Base-by-base conservation (phyloP, 164 flowering plant genomes). In the Warburgia ugandensis region DNA sequence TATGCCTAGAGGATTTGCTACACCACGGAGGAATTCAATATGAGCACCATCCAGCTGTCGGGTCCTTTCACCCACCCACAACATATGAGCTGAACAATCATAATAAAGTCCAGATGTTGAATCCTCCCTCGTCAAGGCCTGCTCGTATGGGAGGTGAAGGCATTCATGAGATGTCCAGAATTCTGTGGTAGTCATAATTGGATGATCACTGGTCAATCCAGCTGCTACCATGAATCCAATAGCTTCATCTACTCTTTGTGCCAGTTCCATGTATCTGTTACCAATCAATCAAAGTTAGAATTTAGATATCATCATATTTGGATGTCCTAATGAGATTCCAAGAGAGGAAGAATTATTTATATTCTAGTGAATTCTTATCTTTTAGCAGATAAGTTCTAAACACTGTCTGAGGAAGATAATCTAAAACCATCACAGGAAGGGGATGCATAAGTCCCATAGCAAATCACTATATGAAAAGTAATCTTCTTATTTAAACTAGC, bases 41-140 rank as follows among this genome's bases (percentile, higher is more conserved):
- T 69, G 77, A 2, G 77, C 74, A 16, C 74, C 69, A 52, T 73
- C 74, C 57, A 73, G 58, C 51, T 73, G 74, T 22, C 77, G 64
- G 23, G 77, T 73, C 55, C 77, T 63, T 61, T 73, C 77, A 7
- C 77, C 77, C 8, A 69, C 72, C 77, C 77, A 73, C 42, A 73
- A 65, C 67, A 73, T 63, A 55, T 73, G 77, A 29, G 74, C 72
- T 48, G 74, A 69, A 50, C 77, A 73, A 50, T 67, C 77, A 53
- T 73, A 69, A 36, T 46, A 67, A 31, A 60, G 74, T 14, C 77
- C 71, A 31, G 68, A 53, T 25, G 74, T 69, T 8, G 74, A 69
- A 59, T 69, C 77, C 55, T 55, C 64, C 49, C 77, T 69, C 1
- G 77, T 67, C 40, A 73, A 48, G 14, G 74, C 53, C 37, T 73